A percentile compares a stretch with the other conserved stretches of the same genome.
phyloP scores from a whole-genome alignment of 2,329 filamentous ascomycete genomes.

The Xylaria sp. region DNA sequence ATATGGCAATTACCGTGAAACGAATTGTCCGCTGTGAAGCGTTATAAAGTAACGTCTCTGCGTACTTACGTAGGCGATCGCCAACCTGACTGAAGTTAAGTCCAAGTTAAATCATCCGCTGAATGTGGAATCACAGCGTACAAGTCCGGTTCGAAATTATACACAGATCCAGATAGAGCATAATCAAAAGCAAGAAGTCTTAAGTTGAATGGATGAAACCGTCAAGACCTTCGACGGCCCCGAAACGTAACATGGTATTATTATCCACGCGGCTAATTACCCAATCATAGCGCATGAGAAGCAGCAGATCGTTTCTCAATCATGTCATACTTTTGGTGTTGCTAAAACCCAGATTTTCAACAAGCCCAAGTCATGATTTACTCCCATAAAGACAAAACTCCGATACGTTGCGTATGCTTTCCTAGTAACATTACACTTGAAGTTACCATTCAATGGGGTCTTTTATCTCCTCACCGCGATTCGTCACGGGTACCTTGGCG shows the following conservation, averaged over 20 bases:
- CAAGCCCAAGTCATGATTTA: conserved; percentile 2
- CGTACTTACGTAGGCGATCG: too few species aligned
- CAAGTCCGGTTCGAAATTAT: too few species aligned
- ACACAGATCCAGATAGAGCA: neutral
- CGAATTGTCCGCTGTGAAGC: too few species aligned
- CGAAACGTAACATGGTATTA: conserved; percentile 17
- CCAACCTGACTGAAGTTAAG: too few species aligned
- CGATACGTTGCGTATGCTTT: conserved; percentile 2
- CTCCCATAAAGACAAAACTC: neutral
- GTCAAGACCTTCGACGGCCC: neutral
- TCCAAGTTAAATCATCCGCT: too few species aligned
- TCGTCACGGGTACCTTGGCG: conserved; percentile 82
- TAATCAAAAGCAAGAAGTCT: neutral
- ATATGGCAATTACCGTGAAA: too few species aligned
- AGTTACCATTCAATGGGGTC: conserved; percentile 93
- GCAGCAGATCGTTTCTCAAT: neutral
- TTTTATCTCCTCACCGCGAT: conserved; percentile 79
- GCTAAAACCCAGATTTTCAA: neutral
- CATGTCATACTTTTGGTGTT: conserved; percentile 3
- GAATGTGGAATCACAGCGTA: too few species aligned
- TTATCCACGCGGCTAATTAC: conserved; percentile 4
- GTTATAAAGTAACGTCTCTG: too few species aligned
- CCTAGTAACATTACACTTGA: neutral
- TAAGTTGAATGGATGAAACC: neutral
- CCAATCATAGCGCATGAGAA: neutral